These are phyloP conservation scores for Colletotrichum nymphaeae DNA, from an alignment of 2,329 filamentous ascomycete genomes.

Conservation along the genomic window DNA sequence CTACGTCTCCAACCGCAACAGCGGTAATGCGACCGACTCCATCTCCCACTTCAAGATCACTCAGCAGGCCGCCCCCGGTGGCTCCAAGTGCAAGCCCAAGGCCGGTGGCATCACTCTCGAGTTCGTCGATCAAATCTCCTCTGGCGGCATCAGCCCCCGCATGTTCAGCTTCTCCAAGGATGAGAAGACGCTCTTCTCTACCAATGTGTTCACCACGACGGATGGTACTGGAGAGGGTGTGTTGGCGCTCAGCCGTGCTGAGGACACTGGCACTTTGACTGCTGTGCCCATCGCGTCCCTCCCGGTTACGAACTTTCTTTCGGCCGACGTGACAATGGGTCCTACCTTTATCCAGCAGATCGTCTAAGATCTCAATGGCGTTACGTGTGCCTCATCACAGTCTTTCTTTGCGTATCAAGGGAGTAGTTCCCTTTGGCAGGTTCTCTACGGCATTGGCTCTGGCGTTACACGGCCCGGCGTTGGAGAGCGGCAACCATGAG, in stretches of 20 bases:
- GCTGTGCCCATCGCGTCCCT: constrained; percentile 43
- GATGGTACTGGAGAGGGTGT: constrained; percentile 50
- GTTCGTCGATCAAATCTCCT: constrained; percentile 47
- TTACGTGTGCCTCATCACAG: neutral
- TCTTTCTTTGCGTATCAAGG: neutral
- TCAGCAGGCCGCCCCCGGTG: constrained; percentile 34
- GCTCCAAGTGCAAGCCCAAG: constrained; percentile 39
- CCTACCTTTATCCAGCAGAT: constrained; percentile 44
- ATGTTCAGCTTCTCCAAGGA: constrained; percentile 57
- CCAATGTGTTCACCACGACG: constrained; percentile 49
- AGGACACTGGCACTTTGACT: constrained; percentile 43
- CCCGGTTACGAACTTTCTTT: constrained; percentile 10
- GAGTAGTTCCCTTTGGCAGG: neutral
- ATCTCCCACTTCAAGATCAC: constrained; percentile 58
- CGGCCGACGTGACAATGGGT: no score
- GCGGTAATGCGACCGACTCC: constrained; percentile 56
- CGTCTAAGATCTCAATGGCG: constrained; percentile 6
- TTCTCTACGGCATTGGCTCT: neutral
- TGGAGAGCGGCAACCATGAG: constrained; percentile 25
- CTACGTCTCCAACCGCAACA: constrained; percentile 64
- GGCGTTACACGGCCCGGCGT: constrained; percentile 20
- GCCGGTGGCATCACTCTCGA: constrained; percentile 45
- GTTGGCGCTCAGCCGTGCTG: constrained; percentile 42
- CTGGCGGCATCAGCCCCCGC: constrained; percentile 54
- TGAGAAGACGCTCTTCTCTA: constrained; percentile 54